Evolutionary conservation across 257 asterid genomes (phyloP).

Genomic region (Catharanthus roseus): DNA sequence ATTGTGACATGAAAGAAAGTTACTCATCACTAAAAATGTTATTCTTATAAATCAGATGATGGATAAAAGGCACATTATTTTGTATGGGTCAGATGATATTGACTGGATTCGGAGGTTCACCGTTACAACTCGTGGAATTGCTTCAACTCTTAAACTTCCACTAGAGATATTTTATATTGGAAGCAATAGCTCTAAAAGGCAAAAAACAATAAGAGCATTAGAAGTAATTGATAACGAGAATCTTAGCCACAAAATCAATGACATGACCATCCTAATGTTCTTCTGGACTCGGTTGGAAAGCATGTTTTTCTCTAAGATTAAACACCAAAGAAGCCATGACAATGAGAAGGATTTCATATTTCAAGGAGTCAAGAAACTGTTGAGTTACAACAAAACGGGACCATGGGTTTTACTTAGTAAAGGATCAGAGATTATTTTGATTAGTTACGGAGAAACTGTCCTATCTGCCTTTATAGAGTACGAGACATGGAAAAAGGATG

Average conservation of each 20-base stretch:
- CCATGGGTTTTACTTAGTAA: constrained; percentile 15
- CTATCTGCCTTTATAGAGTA: neutral
- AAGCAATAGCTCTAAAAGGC: neutral
- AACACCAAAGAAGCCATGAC: neutral
- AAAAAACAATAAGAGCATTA: neutral
- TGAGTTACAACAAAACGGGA: constrained; percentile 14
- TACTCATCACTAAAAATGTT: no score
- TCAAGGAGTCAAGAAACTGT: constrained; percentile 6
- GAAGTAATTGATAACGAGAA: neutral
- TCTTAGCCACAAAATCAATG: neutral
- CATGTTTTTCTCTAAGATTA: constrained; percentile 14
- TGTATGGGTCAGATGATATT: constrained; percentile 14
- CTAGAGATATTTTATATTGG: constrained; percentile 16
- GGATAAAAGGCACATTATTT: neutral
- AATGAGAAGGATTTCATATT: constrained; percentile 5
- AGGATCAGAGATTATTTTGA: constrained; percentile 3
- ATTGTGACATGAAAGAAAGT: no score
- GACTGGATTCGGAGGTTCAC: constrained; percentile 15
- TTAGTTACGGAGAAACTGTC: neutral
- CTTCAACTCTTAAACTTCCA: neutral
- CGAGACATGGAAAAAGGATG: constrained; percentile 5
- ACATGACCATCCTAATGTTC: constrained; percentile 2
- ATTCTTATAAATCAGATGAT: constrained; percentile 7
- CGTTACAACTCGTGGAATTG: neutral
- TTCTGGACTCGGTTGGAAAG: constrained; percentile 18